Evolutionary conservation across 2,329 filamentous ascomycete genomes (phyloP), one percentile per base, ranked within the genome.

Genomic region (Tolypocladium pustulatum): DNA sequence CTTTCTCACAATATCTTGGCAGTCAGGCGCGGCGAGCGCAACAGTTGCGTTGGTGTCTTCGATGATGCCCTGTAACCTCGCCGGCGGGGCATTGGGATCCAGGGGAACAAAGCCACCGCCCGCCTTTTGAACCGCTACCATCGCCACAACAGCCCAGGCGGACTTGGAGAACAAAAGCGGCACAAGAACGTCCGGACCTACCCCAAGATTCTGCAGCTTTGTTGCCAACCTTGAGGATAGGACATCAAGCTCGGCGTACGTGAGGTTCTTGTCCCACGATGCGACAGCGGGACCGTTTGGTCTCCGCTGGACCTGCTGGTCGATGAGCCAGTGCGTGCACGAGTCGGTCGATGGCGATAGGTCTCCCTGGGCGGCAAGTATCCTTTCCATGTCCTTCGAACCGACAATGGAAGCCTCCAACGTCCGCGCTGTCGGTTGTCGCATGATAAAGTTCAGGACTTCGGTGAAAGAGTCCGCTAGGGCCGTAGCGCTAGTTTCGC

Each of bases 91-190:
- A 20, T 6, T 15, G 12, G 38, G 27, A 12, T 57, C 56, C 52
- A 46, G 66, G 55, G 25, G 64, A 15, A 68, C 63, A 54, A 62
- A 64, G 2, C 59, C 63, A 15, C 37, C 58, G 6, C 58, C 58
- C 0, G 58, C 56, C 30, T 61, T 62, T 15, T 61, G 59, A 12
- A 63, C 57, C 1, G 54, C 60, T 5, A 61, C 32, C 17, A 60
- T 57, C 10, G 61, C 53, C 10, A 61, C 59, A 8, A 60, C 53
- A 2, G 59, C 51, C 55, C 57, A 63, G 7, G 46, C 32, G 0
- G 57, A 61, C 55, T 63, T 62, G 25, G 61, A 51, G 13, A 62
- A 61, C 8, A 41, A 54, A 13, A 58, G 43, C 9, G 61, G 58
- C 25, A 63, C 59, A 10, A 57, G 20, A 5, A 52, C 27, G 3